Evolutionary conservation across 2,329 filamentous ascomycete species (phyloP).

Genomic region (Phaeosphaeriaceae sp.): DNA sequence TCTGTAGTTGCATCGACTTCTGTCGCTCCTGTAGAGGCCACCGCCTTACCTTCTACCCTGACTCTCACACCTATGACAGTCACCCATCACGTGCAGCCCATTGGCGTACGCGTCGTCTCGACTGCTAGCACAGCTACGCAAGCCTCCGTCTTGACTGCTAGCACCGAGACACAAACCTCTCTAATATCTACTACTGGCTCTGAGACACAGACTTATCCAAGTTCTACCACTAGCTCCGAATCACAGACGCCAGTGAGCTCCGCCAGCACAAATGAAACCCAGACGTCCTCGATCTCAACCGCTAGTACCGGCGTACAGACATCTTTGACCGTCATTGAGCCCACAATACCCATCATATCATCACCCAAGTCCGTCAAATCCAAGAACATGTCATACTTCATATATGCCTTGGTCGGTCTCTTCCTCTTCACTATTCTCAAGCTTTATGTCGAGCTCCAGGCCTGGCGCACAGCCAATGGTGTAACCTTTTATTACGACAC

Average conservation of each 20-base stretch:
- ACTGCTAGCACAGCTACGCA: constrained; percentile 7
- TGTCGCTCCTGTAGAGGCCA: neutral
- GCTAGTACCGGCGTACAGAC: constrained; percentile 1
- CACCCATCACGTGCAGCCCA: constrained; percentile 8
- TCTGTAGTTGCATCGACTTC: neutral
- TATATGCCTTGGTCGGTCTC: constrained; percentile 1
- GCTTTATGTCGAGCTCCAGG: constrained; percentile 11
- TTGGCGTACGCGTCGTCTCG: neutral
- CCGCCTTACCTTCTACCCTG: neutral
- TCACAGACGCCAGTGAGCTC: no score
- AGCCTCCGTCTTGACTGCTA: neutral
- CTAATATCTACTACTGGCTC: neutral
- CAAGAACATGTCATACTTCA: neutral
- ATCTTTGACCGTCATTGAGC: neutral
- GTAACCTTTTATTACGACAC: constrained; percentile 3
- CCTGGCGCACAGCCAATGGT: constrained; percentile 19
- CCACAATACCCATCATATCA: neutral
- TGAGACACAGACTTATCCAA: no score
- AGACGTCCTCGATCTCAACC: no score
- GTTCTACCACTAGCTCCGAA: no score
- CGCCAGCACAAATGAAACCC: no score
- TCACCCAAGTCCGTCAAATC: constrained; percentile 5
- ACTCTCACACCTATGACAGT: constrained; percentile 3
- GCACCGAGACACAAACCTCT: neutral
- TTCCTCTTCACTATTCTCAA: constrained; percentile 4